A percentile compares a stretch with the other conserved stretches of the same genome.
phyloP scores from a whole-genome alignment of 2,329 filamentous ascomycete species.

The Cytospora chrysosperma region DNA sequence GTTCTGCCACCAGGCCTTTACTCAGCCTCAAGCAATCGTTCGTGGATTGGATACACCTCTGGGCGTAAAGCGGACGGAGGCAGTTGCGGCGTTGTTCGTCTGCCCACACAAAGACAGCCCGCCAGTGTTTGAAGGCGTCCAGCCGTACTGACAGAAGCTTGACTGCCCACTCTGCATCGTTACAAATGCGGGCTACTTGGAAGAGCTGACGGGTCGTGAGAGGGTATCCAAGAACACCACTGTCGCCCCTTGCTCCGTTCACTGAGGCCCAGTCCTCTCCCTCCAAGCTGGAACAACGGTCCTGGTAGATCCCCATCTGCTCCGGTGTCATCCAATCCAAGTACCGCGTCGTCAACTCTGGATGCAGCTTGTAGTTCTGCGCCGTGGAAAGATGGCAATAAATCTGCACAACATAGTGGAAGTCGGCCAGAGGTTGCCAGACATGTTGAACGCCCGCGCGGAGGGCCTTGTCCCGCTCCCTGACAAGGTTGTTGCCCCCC shows the following conservation, averaged over 20 bases:
- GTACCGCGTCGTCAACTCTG: background rate
- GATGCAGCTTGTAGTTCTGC: background rate
- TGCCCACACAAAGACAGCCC: background rate
- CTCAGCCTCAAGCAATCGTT: background rate
- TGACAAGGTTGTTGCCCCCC: background rate
- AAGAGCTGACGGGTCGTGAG: constrained; percentile 1
- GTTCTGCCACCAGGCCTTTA: background rate
- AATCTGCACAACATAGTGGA: constrained; percentile 3
- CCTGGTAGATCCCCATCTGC: background rate
- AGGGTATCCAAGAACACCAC: background rate
- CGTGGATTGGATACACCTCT: background rate
- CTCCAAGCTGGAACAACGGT: background rate
- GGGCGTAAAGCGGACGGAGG: too few species aligned
- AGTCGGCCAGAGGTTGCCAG: background rate
- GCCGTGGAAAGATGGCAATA: background rate
- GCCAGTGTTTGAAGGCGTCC: background rate
- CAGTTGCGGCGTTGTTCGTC: background rate
- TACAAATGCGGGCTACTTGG: background rate
- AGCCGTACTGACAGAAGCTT: background rate
- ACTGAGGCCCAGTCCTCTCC: background rate
- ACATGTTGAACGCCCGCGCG: background rate
- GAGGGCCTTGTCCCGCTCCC: background rate
- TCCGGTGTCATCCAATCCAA: constrained; percentile 3
- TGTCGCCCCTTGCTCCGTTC: too few species aligned
- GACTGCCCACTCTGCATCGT: background rate